phyloP scores from a whole-genome alignment of 805 yeast genomes.

The Yamadazyma ubonensis region DNA sequence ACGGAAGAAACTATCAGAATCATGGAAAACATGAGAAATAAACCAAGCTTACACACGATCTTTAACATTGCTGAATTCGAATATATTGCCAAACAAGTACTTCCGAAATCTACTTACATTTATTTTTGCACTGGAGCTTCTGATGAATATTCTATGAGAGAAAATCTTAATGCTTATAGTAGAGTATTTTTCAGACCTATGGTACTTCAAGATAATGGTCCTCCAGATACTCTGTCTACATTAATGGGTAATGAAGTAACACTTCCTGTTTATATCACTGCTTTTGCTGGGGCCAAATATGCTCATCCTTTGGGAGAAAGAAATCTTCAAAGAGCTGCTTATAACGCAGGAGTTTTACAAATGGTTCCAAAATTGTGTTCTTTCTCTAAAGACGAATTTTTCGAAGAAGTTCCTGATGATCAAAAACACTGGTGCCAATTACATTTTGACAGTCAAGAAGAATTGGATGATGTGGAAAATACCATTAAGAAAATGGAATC shows the following conservation, averaged over 20 bases:
- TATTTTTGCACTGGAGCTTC: conserved; percentile 63
- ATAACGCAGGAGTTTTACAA: conserved; percentile 28
- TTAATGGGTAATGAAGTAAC: conserved; percentile 21
- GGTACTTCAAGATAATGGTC: conserved; percentile 50
- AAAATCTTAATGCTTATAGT: conserved; percentile 83
- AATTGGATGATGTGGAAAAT: conserved; percentile 17
- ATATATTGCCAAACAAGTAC: conserved; percentile 31
- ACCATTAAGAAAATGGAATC: conserved; percentile 26
- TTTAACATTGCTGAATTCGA: conserved; percentile 40
- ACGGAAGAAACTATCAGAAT: conserved; percentile 12
- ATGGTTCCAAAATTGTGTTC: conserved; percentile 32
- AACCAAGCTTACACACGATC: conserved; percentile 16
- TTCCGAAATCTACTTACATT: conserved; percentile 34
- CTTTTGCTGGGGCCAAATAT: conserved; percentile 29
- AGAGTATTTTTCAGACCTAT: conserved; percentile 82
- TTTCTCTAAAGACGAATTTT: conserved; percentile 24
- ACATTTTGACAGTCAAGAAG: conserved; percentile 29
- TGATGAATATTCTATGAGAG: conserved; percentile 82
- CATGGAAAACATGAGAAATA: conserved; percentile 10
- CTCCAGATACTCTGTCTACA: conserved; percentile 18
- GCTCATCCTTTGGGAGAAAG: conserved; percentile 30
- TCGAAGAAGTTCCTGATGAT: conserved; percentile 26
- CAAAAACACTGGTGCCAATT: conserved; percentile 35
- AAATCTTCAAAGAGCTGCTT: conserved; percentile 24
- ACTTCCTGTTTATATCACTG: conserved; percentile 32